These are phyloP conservation scores for Penicillium verhagenii DNA, from an alignment of 495 filamentous ascomycete genomes.

Conservation along the genomic window DNA sequence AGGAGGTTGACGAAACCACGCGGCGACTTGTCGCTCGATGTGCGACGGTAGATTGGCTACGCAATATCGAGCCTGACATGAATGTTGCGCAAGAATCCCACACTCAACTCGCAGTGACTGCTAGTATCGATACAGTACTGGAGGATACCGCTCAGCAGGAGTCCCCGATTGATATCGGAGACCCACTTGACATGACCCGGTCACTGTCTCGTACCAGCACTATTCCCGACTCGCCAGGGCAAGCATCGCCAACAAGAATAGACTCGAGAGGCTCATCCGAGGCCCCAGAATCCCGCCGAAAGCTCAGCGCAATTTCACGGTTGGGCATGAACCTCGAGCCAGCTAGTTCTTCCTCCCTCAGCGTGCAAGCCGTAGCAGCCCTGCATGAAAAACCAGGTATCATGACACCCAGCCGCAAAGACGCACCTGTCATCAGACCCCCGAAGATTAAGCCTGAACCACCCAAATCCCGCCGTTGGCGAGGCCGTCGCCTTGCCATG, in stretches of 20 bases:
- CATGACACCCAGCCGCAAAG: constrained; percentile 71
- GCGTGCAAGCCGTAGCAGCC: constrained; percentile 73
- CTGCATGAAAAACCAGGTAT: constrained; percentile 84
- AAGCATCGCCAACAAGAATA: constrained; percentile 28
- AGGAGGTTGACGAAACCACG: constrained; percentile 88
- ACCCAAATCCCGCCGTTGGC: constrained; percentile 45
- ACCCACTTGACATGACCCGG: constrained; percentile 26
- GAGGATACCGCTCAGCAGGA: constrained; percentile 16
- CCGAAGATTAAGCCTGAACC: constrained; percentile 44
- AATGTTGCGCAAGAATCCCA: constrained; percentile 10
- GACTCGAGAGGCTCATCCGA: constrained; percentile 28
- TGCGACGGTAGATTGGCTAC: constrained; percentile 78
- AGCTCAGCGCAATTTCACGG: constrained; percentile 27
- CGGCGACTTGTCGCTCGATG: constrained; percentile 79
- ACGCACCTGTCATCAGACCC: constrained; percentile 22
- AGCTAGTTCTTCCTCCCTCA: constrained; percentile 53
- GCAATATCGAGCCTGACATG: constrained; percentile 31
- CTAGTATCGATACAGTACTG: constrained; percentile 26
- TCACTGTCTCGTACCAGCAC: constrained; percentile 48
- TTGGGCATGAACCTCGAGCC: constrained; percentile 50
- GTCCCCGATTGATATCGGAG: constrained; percentile 27
- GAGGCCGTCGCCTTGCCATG: constrained; percentile 29
- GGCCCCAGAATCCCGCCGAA: constrained; percentile 19
- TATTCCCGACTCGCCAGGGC: constrained; percentile 28
- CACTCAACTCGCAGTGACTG: constrained; percentile 9